phyloP scores from a whole-genome alignment of 2,329 filamentous ascomycete species.

The Trichoderma citrinoviride region DNA sequence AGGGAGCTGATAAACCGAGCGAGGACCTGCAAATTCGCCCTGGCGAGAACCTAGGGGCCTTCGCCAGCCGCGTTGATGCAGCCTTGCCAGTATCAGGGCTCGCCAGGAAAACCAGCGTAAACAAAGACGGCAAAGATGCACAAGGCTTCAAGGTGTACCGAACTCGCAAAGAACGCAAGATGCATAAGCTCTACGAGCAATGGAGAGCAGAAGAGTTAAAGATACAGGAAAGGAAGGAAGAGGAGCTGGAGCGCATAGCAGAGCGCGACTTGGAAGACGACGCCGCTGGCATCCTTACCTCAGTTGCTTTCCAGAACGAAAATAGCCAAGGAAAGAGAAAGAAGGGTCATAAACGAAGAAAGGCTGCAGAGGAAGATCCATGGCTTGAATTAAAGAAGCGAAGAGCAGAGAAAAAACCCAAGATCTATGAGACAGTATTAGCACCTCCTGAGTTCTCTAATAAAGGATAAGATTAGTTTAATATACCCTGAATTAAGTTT shows the following conservation, averaged over 20 bases:
- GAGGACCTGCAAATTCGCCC: conserved; percentile 70
- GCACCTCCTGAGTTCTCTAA: conserved; percentile 73
- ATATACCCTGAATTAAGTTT: too few relatives aligned
- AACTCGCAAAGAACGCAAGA: conserved; percentile 81
- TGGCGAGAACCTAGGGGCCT: conserved; percentile 80
- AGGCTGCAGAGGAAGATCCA: conserved; percentile 65
- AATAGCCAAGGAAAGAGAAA: conserved; percentile 32
- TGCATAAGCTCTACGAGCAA: conserved; percentile 77
- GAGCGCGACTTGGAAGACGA: conserved; percentile 61
- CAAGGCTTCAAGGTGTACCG: conserved; percentile 63
- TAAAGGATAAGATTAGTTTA: neutral
- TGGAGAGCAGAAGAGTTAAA: conserved; percentile 67
- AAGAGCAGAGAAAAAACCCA: conserved; percentile 54
- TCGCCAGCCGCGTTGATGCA: conserved; percentile 77
- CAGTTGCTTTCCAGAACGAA: conserved; percentile 46
- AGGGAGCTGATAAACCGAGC: conserved; percentile 27
- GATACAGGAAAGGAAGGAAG: conserved; percentile 61
- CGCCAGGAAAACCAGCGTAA: conserved; percentile 52
- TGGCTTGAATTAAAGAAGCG: conserved; percentile 72
- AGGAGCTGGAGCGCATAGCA: conserved; percentile 63
- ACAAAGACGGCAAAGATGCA: conserved; percentile 60
- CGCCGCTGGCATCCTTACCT: conserved; percentile 43
- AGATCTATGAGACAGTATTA: conserved; percentile 60
- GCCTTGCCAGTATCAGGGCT: conserved; percentile 74
- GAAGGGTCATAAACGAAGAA: conserved; percentile 37